phyloP scores from a whole-genome alignment of 768 basidiomycete species.

The Boletus sp. region DNA sequence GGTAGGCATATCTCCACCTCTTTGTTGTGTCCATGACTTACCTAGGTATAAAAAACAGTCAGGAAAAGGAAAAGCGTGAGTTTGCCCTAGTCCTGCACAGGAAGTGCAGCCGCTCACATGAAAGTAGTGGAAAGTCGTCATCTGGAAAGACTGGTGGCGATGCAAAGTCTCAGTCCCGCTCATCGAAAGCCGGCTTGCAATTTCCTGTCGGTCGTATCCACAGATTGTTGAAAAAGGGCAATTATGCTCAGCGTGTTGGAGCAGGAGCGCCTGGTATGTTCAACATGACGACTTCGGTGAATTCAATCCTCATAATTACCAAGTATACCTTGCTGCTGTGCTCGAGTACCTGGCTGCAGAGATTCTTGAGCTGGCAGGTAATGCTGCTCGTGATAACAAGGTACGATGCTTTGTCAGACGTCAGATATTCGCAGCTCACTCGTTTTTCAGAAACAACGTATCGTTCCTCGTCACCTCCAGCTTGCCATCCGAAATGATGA shows the following conservation, averaged over 20 bases:
- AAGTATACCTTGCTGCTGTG: constrained; percentile 82
- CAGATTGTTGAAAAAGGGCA: constrained; percentile 70
- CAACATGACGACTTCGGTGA: not conserved
- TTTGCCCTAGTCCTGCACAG: constrained; percentile 6
- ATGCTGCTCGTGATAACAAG: constrained; percentile 76
- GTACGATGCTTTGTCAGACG: constrained; percentile 5
- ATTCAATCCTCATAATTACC: not conserved
- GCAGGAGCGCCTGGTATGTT: constrained; percentile 62
- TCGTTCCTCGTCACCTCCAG: constrained; percentile 76
- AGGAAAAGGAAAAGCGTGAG: constrained; percentile 57
- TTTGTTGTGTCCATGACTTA: constrained; percentile 7
- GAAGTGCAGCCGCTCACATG: not conserved
- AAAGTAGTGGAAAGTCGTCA: constrained; percentile 43
- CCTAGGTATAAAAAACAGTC: constrained; percentile 33
- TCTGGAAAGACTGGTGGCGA: constrained; percentile 50
- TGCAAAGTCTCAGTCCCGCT: constrained; percentile 63
- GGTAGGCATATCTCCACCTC: constrained; percentile 23
- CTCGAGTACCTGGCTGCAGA: constrained; percentile 87
- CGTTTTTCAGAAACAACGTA: constrained; percentile 57
- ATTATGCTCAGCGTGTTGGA: constrained; percentile 71
- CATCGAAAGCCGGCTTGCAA: constrained; percentile 60
- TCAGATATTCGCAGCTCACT: not conserved
- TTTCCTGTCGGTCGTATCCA: constrained; percentile 87
- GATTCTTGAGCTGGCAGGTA: constrained; percentile 82
- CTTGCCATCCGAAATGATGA: constrained; percentile 77